These are phyloP conservation scores for Erythrobasidium hasegawianum DNA, from an alignment of 1,284 basidiomycete species.

Conservation along the genomic window DNA sequence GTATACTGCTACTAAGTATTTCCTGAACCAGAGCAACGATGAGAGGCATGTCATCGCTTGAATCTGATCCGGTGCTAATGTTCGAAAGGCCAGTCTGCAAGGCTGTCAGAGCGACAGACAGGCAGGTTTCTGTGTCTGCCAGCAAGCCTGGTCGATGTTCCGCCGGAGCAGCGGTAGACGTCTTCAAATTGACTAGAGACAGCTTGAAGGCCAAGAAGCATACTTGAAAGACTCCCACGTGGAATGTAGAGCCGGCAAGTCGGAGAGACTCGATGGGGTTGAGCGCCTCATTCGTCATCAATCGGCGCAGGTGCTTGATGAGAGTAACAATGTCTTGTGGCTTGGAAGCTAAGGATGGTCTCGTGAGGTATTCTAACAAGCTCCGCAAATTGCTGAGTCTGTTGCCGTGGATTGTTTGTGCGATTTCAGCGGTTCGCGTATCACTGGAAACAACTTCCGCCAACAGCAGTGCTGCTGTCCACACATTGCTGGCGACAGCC, in stretches of 20 bases:
- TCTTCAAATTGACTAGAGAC: slow-evolving; percentile 51
- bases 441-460: slow-evolving; percentile 67
- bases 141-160: slow-evolving; percentile 61
- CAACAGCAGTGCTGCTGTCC: slow-evolving; percentile 58
- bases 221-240: slow-evolving; percentile 72
- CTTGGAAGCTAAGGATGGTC: slow-evolving; percentile 16
- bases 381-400: slow-evolving; percentile 69
- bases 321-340: slow-evolving; percentile 60
- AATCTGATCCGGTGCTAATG: slow-evolving; percentile 60
- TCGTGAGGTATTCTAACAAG: slow-evolving; percentile 61
- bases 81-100: slow-evolving; percentile 63
- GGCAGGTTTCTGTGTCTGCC: slow-evolving; percentile 60
- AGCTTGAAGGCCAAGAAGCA: slow-evolving; percentile 47
- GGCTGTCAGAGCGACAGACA: slow-evolving; percentile 65
- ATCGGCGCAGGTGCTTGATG: slow-evolving; percentile 60
- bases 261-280: slow-evolving; percentile 71
- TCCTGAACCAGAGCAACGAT: slow-evolving; percentile 76
- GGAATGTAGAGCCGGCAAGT: slow-evolving; percentile 64
- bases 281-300: slow-evolving; percentile 70
- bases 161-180: slow-evolving; percentile 52
- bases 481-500: slow-evolving; percentile 58
- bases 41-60: slow-evolving; percentile 71
- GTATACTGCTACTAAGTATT: slow-evolving; percentile 59
- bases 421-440: slow-evolving; percentile 72
- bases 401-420: slow-evolving; percentile 73